A percentile compares a stretch with the other conserved stretches of the same genome.
These are phyloP conservation scores for Dittrichia graveolens DNA, from an alignment of 129 eudicot genomes.

Conservation along the genomic window DNA sequence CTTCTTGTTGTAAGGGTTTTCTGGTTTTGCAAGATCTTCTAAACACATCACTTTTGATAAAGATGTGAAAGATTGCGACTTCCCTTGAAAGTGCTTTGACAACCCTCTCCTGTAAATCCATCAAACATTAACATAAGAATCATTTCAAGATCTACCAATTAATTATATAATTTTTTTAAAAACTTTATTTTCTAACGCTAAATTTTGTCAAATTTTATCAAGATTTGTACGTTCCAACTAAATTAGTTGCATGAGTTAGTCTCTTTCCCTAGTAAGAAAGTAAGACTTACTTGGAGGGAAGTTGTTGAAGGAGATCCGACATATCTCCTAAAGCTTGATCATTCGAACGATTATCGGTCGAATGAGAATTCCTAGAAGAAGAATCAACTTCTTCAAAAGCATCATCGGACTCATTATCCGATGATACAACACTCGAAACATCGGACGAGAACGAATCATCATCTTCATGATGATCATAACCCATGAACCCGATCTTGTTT, in stretches of 20 bases:
- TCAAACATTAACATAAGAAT: constrained; percentile 22
- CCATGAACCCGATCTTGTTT: constrained; percentile 45
- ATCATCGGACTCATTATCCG: constrained; percentile 44
- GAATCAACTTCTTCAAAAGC: constrained; percentile 25
- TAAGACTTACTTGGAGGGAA: constrained; percentile 66
- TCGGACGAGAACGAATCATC: constrained; percentile 39
- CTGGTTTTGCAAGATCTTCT: constrained; percentile 75
- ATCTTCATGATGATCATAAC: constrained; percentile 23
- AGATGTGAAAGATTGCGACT: constrained; percentile 70
- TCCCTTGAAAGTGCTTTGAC: constrained; percentile 69
- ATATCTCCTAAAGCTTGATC: constrained; percentile 47
- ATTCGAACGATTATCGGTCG: neutral
- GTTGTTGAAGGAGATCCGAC: constrained; percentile 71
- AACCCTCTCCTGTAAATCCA: constrained; percentile 58
- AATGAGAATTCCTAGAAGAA: constrained; percentile 25
- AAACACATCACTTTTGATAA: constrained; percentile 53
- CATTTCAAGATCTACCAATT: neutral
- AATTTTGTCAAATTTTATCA: too few species aligned
- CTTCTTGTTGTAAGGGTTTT: constrained; percentile 68
- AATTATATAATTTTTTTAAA: neutral
- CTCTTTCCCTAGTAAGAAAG: too few species aligned
- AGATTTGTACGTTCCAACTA: too few species aligned
- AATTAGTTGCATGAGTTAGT: too few species aligned
- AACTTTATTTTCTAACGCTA: too few species aligned
- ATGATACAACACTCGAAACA: constrained; percentile 42